Conservation (phyloP, 2,329 filamentous ascomycete genomes). For the Cercospora beticola region DNA sequence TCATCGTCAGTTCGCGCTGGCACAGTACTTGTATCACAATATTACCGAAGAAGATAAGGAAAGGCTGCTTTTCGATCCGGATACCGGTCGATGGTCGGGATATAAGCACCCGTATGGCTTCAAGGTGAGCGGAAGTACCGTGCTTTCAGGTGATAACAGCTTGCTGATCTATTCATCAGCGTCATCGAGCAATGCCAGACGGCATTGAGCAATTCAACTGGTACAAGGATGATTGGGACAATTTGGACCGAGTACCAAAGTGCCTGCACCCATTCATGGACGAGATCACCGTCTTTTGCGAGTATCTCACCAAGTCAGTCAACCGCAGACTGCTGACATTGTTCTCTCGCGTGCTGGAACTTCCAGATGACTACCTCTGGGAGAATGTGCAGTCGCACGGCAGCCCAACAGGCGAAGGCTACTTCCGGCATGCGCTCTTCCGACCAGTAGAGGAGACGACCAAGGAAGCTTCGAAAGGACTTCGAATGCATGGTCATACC, state of each 20-base stretch:
- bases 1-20: slow-evolving; percentile 53
- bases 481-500: slow-evolving; percentile 41
- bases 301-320: slow-evolving; percentile 51
- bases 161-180: slow-evolving; percentile 15
- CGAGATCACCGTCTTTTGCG: slow-evolving; percentile 49
- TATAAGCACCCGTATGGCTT: slow-evolving; percentile 51
- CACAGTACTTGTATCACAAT: slow-evolving; percentile 53
- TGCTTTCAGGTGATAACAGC: background rate
- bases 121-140: background rate
- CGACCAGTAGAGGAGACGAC: slow-evolving; percentile 24
- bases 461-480: slow-evolving; percentile 25
- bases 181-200: slow-evolving; percentile 46
- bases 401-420: slow-evolving; percentile 46
- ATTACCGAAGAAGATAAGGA: slow-evolving; percentile 53
- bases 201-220: slow-evolving; percentile 58
- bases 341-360: slow-evolving; percentile 47
- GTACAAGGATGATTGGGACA: slow-evolving; percentile 51
- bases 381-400: slow-evolving; percentile 45
- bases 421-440: slow-evolving; percentile 43
- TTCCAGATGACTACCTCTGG: slow-evolving; percentile 49
- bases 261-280: slow-evolving; percentile 53
- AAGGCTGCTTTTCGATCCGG: slow-evolving; percentile 50
- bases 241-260: slow-evolving; percentile 46
- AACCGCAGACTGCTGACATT: slow-evolving; percentile 43
- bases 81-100: slow-evolving; percentile 51